These are phyloP conservation scores for Gnomoniopsis smithogilvyi DNA, from an alignment of 2,329 filamentous ascomycete species.

Conservation along the genomic window DNA sequence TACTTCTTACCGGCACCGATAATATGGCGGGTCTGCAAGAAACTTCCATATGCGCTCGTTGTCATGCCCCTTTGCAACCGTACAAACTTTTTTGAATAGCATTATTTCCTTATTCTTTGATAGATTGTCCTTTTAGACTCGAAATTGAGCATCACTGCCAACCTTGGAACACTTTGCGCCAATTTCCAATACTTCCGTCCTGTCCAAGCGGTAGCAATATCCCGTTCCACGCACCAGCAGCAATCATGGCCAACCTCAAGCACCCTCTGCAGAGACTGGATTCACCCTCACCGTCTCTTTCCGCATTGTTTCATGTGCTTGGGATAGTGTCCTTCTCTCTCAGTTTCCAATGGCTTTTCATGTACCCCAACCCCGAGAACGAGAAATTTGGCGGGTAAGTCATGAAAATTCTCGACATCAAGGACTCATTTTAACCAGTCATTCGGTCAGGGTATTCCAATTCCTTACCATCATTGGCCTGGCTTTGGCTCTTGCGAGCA, in stretches of 20 bases:
- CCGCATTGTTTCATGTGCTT: slow-evolving; percentile 57
- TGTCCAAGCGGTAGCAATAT: neutral
- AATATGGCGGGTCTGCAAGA: too few species aligned
- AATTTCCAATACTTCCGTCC: neutral
- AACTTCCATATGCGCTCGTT: too few species aligned
- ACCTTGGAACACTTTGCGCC: neutral
- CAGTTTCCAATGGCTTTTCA: slow-evolving; percentile 49
- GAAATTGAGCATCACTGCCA: too few species aligned
- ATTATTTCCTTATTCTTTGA: too few species aligned
- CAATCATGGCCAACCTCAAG: slow-evolving; percentile 32
- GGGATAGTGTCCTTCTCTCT: slow-evolving; percentile 51
- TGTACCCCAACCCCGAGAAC: slow-evolving; percentile 50
- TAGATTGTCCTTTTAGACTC: too few species aligned
- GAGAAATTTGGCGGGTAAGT: slow-evolving; percentile 55
- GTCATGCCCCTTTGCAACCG: too few species aligned
- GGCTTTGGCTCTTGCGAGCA: slow-evolving; percentile 57
- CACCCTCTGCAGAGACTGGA: slow-evolving; percentile 65
- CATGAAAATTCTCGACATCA: neutral
- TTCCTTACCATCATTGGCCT: slow-evolving; percentile 75
- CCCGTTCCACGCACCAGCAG: neutral
- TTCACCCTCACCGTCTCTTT: slow-evolving; percentile 62
- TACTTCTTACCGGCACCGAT: too few species aligned
- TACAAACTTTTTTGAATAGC: too few species aligned
- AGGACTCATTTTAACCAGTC: neutral
- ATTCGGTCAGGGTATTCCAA: slow-evolving; percentile 40